Evolutionary conservation across 2,329 filamentous ascomycete genomes (phyloP).

Genomic region (Botrytis paeoniae): DNA sequence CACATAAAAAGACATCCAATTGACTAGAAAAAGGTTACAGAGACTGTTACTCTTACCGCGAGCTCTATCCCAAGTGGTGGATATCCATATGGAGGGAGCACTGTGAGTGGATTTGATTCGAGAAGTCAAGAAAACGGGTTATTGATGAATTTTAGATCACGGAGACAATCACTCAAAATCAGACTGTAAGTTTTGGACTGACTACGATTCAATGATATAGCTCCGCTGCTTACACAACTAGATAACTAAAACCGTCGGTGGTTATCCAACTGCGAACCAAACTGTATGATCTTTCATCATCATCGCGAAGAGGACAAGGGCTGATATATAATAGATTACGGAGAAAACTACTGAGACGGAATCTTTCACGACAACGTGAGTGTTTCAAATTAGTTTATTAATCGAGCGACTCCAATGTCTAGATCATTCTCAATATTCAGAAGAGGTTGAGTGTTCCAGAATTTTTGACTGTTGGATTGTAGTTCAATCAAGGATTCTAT

Average conservation of each 20-base stretch:
- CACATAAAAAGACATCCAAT: not conserved
- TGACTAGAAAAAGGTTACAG: not conserved
- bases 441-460: not conserved
- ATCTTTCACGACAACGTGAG: slow-evolving; percentile 15
- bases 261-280: slow-evolving; percentile 1
- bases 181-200: not conserved
- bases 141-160: slow-evolving; percentile 6
- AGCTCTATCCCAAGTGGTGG: not conserved
- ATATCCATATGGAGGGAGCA: slow-evolving; percentile 2
- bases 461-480: not conserved
- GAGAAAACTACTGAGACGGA: slow-evolving; percentile 14
- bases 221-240: not conserved
- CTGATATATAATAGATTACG: slow-evolving; percentile 6
- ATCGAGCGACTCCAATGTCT: not conserved
- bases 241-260: slow-evolving; percentile 9
- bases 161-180: slow-evolving; percentile 3
- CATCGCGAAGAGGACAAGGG: too few relatives aligned
- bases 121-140: not conserved
- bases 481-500: not conserved
- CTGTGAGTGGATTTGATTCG: not conserved
- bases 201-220: not conserved
- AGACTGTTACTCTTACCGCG: not conserved
- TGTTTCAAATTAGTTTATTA: not conserved
- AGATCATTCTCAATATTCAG: not conserved
- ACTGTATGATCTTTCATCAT: not conserved